Conservation (phyloP, 2,329 filamentous ascomycete species). For the Paecilomyces formosus region DNA sequence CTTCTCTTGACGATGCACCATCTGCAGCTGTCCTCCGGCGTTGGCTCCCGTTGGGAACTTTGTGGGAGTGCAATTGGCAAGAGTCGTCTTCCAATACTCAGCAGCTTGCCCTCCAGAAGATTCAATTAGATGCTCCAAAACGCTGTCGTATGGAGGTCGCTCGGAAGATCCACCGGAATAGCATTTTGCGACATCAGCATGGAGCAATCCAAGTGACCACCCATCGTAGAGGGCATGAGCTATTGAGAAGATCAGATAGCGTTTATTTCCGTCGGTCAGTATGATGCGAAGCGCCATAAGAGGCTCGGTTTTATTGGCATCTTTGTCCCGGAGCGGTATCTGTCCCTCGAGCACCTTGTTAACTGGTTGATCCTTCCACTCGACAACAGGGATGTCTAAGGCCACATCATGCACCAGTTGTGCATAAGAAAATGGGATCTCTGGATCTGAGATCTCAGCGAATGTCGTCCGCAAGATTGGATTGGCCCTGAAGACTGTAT, state of each 20-base stretch:
- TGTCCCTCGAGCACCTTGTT: conserved; percentile 8
- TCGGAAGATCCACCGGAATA: conserved; percentile 45
- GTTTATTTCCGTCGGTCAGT: conserved; percentile 18
- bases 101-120: conserved; percentile 41
- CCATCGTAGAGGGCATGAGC: conserved; percentile 87
- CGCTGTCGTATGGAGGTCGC: conserved; percentile 44
- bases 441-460: conserved; percentile 54
- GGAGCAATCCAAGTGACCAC: conserved; percentile 69
- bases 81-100: conserved; percentile 64
- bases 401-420: conserved; percentile 42
- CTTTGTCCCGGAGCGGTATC: conserved; percentile 5
- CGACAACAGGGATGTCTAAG: conserved; percentile 27
- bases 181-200: conserved; percentile 59
- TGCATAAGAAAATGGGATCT: conserved; percentile 48
- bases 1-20: conserved; percentile 21
- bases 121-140: conserved; percentile 49
- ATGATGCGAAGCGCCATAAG: conserved; percentile 30
- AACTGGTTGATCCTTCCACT: conserved; percentile 12
- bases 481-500: conserved; percentile 49
- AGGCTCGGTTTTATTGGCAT: conserved; percentile 17
- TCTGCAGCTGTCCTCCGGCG: conserved; percentile 5
- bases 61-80: conserved; percentile 46
- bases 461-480: conserved; percentile 74
- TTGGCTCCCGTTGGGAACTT: conserved; percentile 29
- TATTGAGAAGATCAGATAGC: conserved; percentile 59